Evolutionary conservation across 1,139 yeast genomes (phyloP).

Genomic region (Scheffersomyces lignicola): DNA sequence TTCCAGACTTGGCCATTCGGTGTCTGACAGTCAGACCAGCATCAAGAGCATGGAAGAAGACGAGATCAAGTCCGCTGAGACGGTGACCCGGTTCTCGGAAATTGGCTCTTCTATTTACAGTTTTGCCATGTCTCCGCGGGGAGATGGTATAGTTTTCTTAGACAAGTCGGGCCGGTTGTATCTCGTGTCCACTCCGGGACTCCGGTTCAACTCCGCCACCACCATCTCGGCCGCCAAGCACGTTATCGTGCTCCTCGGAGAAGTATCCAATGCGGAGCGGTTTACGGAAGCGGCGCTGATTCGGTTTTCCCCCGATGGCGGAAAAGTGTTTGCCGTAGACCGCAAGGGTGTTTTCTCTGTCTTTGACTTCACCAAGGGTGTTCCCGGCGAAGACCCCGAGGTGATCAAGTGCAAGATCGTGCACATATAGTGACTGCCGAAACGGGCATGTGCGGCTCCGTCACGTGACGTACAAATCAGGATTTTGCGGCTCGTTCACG

Average conservation of each 20-base stretch:
- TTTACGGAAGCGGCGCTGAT: constrained; percentile 73
- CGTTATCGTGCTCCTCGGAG: constrained; percentile 71
- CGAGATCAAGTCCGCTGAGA: constrained; percentile 33
- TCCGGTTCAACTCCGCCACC: constrained; percentile 34
- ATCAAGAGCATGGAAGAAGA: constrained; percentile 20
- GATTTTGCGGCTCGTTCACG: no score
- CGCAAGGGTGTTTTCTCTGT: constrained; percentile 76
- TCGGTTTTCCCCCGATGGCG: constrained; percentile 77
- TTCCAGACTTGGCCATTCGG: constrained; percentile 11
- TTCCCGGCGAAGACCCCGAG: constrained; percentile 73
- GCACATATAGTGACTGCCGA: constrained; percentile 23
- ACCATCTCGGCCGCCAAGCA: constrained; percentile 29
- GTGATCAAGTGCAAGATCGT: constrained; percentile 71
- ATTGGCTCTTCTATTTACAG: constrained; percentile 79
- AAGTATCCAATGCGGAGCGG: constrained; percentile 71
- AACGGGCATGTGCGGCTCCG: no score
- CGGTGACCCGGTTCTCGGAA: constrained; percentile 59
- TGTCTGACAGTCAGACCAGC: constrained; percentile 17
- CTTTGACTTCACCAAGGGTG: constrained; percentile 86
- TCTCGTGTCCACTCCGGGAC: constrained; percentile 64
- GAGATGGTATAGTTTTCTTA: constrained; percentile 79
- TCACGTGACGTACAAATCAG: no score
- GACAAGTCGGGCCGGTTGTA: constrained; percentile 77
- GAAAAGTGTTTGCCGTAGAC: constrained; percentile 72
- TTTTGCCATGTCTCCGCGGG: constrained; percentile 77